Conservation (phyloP, 164 flowering plant genomes). For the Vitis amurensis region DNA sequence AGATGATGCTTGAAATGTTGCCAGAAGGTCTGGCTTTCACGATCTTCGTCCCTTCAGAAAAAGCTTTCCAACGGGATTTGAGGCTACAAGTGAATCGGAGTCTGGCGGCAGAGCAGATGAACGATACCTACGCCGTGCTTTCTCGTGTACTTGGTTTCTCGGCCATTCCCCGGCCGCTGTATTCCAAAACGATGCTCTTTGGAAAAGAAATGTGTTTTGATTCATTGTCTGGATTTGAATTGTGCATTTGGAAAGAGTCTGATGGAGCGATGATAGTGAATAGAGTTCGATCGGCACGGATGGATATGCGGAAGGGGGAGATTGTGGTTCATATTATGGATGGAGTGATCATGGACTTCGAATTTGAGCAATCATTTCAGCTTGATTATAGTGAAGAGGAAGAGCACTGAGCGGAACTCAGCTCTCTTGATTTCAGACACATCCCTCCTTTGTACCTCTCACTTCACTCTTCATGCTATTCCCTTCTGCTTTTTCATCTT, state of each 20-base stretch:
- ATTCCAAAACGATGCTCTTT: constrained; percentile 29
- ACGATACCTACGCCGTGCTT: constrained; percentile 57
- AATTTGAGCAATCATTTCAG: constrained; percentile 63
- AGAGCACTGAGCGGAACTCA: background rate
- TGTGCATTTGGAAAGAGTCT: constrained; percentile 41
- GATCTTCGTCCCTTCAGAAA: constrained; percentile 69
- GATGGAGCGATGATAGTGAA: constrained; percentile 58
- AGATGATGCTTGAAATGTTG: constrained; percentile 77
- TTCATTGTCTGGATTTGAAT: constrained; percentile 64
- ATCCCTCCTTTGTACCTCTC: too few species aligned
- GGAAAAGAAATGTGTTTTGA: constrained; percentile 48
- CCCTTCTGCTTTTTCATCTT: background rate
- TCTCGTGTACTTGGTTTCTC: constrained; percentile 75
- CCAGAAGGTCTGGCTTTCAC: constrained; percentile 86
- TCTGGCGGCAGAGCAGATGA: constrained; percentile 28
- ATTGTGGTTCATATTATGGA: constrained; percentile 74
- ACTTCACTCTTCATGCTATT: too few species aligned
- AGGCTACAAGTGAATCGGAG: constrained; percentile 39
- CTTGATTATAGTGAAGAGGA: constrained; percentile 41
- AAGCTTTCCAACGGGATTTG: constrained; percentile 60
- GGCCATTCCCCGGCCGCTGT: constrained; percentile 54
- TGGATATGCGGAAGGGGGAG: constrained; percentile 52
- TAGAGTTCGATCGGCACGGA: constrained; percentile 43
- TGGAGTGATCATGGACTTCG: constrained; percentile 88
- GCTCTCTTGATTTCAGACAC: too few species aligned